Conservation (phyloP, 2,329 filamentous ascomycete genomes). For the Verticillium albo-atrum region DNA sequence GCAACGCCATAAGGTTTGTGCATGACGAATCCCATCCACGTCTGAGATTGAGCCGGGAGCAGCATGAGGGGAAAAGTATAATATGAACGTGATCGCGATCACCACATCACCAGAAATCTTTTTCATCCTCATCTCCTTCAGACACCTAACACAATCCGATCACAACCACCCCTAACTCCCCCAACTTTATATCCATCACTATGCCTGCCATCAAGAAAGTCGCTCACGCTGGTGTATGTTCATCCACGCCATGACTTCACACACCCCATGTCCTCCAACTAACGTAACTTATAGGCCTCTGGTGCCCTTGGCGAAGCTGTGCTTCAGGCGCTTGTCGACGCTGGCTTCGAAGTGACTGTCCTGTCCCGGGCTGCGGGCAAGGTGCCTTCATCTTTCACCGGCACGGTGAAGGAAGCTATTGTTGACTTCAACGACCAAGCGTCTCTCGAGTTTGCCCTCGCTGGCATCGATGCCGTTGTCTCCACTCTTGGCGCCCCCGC, state of each 20-base stretch:
- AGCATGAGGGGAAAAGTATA: background rate
- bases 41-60: background rate
- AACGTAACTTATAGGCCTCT: conserved; percentile 15
- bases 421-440: conserved; percentile 13
- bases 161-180: too few species aligned
- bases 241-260: fast-evolving
- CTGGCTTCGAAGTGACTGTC: conserved; percentile 46
- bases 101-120: background rate
- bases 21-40: background rate
- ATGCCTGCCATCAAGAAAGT: conserved; percentile 7
- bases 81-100: background rate
- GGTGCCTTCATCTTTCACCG: conserved; percentile 5
- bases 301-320: conserved; percentile 35
- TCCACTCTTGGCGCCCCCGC: conserved; percentile 43
- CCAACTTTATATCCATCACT: background rate
- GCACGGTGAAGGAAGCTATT: background rate
- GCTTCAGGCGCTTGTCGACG: conserved; percentile 28
- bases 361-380: conserved; percentile 38
- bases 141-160: too few species aligned
- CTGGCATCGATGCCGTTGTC: conserved; percentile 55
- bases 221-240: conserved; percentile 7
- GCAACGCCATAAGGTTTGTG: background rate
- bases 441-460: conserved; percentile 40
- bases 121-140: too few species aligned
- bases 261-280: background rate